These are phyloP conservation scores for Leccinum huronense DNA, from an alignment of 1,284 basidiomycete genomes.

Conservation along the genomic window DNA sequence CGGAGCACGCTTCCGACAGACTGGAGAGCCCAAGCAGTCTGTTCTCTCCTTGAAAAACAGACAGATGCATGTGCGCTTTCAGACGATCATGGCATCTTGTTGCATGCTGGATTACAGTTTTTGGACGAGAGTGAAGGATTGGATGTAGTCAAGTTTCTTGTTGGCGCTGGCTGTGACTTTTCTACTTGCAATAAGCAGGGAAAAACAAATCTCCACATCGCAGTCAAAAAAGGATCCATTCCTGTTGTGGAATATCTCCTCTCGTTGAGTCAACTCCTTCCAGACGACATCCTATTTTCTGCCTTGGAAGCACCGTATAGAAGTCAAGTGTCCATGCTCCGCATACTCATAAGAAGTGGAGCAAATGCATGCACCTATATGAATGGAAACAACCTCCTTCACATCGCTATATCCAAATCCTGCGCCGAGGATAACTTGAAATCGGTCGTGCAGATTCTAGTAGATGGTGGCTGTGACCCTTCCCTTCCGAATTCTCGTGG, in stretches of 20 bases:
- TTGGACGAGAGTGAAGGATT: background rate
- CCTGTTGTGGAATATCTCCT: background rate
- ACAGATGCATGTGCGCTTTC: background rate
- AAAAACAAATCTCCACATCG: constrained; percentile 7
- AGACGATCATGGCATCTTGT: background rate
- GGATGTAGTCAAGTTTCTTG: background rate
- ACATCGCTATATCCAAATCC: background rate
- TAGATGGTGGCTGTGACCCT: background rate
- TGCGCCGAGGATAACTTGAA: background rate
- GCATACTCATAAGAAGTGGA: background rate
- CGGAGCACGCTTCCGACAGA: background rate
- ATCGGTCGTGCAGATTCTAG: background rate
- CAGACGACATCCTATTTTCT: constrained; percentile 8
- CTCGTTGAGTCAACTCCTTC: constrained; percentile 4
- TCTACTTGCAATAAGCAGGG: background rate
- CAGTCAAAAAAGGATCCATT: background rate
- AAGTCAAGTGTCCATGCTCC: background rate
- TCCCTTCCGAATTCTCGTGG: background rate
- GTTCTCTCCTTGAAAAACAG: background rate
- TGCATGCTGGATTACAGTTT: background rate
- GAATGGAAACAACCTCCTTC: constrained; percentile 6
- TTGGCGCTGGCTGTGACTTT: background rate
- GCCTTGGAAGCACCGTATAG: background rate
- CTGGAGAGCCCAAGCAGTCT: background rate
- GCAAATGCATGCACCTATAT: background rate